A percentile compares a stretch with the other conserved stretches of the same genome.
Conservation (phyloP, 1,284 basidiomycete genomes). For the Trametes sp. region DNA sequence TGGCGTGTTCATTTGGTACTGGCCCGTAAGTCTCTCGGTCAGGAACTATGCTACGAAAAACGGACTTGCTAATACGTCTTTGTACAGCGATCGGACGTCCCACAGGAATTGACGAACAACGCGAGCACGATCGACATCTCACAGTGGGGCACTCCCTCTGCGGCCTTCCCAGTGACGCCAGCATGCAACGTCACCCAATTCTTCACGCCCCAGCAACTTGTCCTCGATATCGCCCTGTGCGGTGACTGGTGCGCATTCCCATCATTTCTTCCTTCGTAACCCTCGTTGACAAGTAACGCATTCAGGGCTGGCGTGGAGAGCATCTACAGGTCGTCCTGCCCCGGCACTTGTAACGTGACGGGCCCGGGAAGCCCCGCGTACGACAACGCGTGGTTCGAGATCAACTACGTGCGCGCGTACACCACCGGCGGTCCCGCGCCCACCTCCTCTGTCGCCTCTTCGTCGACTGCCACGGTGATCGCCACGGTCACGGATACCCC, state of each 20-base stretch:
- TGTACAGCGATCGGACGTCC: conserved; percentile 51
- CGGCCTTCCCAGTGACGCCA: conserved; percentile 51
- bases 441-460: conserved; percentile 2
- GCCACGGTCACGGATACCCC: conserved; percentile 5
- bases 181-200: conserved; percentile 55
- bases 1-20: conserved; percentile 79
- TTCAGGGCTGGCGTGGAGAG: conserved; percentile 57
- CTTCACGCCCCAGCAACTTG: conserved; percentile 61
- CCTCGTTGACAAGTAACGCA: neutral
- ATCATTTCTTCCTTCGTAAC: neutral
- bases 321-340: conserved; percentile 52
- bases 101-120: conserved; percentile 49
- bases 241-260: conserved; percentile 52
- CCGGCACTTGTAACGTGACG: conserved; percentile 57
- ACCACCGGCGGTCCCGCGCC: conserved; percentile 35
- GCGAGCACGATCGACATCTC: conserved; percentile 57
- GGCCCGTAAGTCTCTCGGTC: conserved; percentile 62
- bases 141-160: conserved; percentile 61
- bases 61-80: neutral
- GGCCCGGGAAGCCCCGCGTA: conserved; percentile 62
- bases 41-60: neutral
- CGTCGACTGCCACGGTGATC: conserved; percentile 15
- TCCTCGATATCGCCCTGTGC: conserved; percentile 67
- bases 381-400: conserved; percentile 61
- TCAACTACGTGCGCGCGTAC: conserved; percentile 58